These are phyloP conservation scores for Pulveroboletus frians DNA, from an alignment of 768 basidiomycete genomes.

Conservation along the genomic window DNA sequence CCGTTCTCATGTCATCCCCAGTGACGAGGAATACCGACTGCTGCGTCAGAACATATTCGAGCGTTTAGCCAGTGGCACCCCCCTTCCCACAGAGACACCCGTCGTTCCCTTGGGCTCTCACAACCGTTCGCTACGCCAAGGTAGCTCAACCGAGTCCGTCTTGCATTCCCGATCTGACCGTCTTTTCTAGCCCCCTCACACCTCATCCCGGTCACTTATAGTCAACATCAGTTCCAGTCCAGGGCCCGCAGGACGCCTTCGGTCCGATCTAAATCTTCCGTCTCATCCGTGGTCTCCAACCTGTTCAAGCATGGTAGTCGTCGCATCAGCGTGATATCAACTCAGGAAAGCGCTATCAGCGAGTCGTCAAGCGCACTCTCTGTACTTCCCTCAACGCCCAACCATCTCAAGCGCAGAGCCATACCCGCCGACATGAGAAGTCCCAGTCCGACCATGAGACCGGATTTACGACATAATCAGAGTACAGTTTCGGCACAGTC, in stretches of 20 bases:
- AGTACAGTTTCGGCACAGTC: constrained; percentile 44
- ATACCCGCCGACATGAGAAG: constrained; percentile 39
- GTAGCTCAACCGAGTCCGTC: not conserved
- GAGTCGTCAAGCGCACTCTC: constrained; percentile 43
- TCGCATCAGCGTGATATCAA: constrained; percentile 31
- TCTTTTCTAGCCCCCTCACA: constrained; percentile 17
- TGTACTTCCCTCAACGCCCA: constrained; percentile 25
- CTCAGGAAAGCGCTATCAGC: constrained; percentile 38
- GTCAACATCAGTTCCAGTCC: constrained; percentile 26
- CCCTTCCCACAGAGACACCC: constrained; percentile 57
- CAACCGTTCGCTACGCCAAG: constrained; percentile 22
- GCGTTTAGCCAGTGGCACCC: constrained; percentile 56
- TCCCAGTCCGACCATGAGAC: constrained; percentile 3
- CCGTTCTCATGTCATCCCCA: constrained; percentile 26
- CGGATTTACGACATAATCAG: constrained; percentile 38
- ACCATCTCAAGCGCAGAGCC: constrained; percentile 41
- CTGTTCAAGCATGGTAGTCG: constrained; percentile 46
- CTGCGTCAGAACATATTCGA: constrained; percentile 83
- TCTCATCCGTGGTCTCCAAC: constrained; percentile 46
- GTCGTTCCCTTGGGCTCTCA: constrained; percentile 51
- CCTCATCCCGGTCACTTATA: constrained; percentile 16
- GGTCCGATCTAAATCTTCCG: constrained; percentile 47
- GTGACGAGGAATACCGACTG: constrained; percentile 82
- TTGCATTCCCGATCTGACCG: constrained; percentile 3
- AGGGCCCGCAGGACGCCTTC: constrained; percentile 45